Evolutionary conservation across 768 basidiomycete species (phyloP), one percentile per base, ranked within the genome.

Genomic region (Russula emetica): DNA sequence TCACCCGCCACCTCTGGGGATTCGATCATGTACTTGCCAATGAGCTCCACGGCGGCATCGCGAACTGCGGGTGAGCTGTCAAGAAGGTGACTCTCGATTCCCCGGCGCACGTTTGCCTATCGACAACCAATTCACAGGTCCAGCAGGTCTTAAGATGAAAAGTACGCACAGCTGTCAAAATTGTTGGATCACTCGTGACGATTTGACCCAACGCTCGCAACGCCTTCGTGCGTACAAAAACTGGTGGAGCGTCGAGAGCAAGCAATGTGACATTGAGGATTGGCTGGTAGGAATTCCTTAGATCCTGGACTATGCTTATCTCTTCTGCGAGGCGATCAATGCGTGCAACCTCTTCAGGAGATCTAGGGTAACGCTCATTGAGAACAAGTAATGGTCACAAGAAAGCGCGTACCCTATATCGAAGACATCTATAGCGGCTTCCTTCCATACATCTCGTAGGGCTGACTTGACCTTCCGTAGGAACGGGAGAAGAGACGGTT

Each of bases 11-110:
- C 86, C 60, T 87, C 86, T 0, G 93, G 92, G 0, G 88, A 86
- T 65, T 93, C 88, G 40, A 94, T 84, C 79, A 98, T 87, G 70
- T 98, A 96, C 76, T 94, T 96, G n/a, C 97, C 97, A 62, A 98
- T 92, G 62, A 99, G 78, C 71, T 98, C 97, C 16, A 99, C 92
- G 6, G 96, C 94, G 5, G 94, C 94, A 72, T 99, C 97, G 13
- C 97, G 90, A 8, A 99, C 97, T 20, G 91, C 90, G 0, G 97
- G 88, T 0, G 97, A 98, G 67, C 83, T 88, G 69, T 99, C 97
- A 2, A 90, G 78, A 16, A 99, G 81, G 71, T 97, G 92, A 40
- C 85, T 86, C 74, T 98, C 94, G 67, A 99, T 92, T 2, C 91
- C 86, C 53, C 83, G 81, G 38, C 92, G 86, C 42, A 98, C 93